Conservation (phyloP, 208 protist genomes). For the Leptomonas pyrrhocoris region DNA sequence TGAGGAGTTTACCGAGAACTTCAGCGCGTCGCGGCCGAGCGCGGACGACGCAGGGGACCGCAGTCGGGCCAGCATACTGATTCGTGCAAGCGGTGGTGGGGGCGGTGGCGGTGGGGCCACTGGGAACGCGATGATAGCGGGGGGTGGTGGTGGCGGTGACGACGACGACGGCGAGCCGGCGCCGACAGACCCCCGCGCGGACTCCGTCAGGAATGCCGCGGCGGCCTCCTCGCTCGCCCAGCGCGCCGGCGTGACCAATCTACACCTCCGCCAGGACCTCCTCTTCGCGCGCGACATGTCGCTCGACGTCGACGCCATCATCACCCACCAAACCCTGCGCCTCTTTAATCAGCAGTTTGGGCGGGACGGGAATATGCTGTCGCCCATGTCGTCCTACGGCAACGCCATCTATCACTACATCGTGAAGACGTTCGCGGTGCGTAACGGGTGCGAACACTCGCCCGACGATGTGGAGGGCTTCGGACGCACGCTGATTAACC, state of each 20-base stretch:
- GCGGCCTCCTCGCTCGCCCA: slow-evolving; percentile 43
- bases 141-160: too few species aligned
- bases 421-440: slow-evolving; percentile 82
- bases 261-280: slow-evolving; percentile 44
- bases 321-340: slow-evolving; percentile 77
- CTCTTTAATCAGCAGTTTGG: slow-evolving; percentile 72
- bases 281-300: slow-evolving; percentile 64
- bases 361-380: slow-evolving; percentile 46
- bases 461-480: slow-evolving; percentile 83
- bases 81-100: slow-evolving; percentile 9
- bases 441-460: slow-evolving; percentile 80
- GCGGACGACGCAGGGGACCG: background rate
- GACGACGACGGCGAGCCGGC: slow-evolving; percentile 40
- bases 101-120: slow-evolving; percentile 26
- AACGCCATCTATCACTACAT: slow-evolving; percentile 89
- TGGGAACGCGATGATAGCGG: too few species aligned
- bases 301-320: slow-evolving; percentile 81
- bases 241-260: slow-evolving; percentile 51
- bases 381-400: slow-evolving; percentile 73
- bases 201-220: slow-evolving; percentile 20
- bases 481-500: slow-evolving; percentile 77
- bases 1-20: slow-evolving; percentile 33
- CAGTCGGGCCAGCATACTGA: slow-evolving; percentile 27
- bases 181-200: slow-evolving; percentile 41
- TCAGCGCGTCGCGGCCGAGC: slow-evolving; percentile 13